Evolutionary conservation across 768 basidiomycete species (phyloP).

Genomic region (Kwoniella shandongensis): DNA sequence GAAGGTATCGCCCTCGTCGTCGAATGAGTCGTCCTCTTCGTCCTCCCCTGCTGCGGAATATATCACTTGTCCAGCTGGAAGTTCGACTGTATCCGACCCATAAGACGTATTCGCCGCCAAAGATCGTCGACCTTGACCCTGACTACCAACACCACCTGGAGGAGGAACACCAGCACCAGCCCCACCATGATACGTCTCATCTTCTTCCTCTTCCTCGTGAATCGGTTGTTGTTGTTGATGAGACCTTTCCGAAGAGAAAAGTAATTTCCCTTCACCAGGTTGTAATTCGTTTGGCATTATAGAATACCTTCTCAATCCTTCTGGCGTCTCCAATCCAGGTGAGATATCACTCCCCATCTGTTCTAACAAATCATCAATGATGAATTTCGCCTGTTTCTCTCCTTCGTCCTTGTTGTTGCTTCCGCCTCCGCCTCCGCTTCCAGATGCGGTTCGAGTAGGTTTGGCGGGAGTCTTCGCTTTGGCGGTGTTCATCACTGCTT

Average conservation of each 20-base stretch:
- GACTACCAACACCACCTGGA: constrained; percentile 1
- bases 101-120: constrained; percentile 41
- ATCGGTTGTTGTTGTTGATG: constrained; percentile 5
- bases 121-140: constrained; percentile 17
- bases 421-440: neutral
- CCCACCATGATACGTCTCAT: constrained; percentile 11
- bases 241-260: constrained; percentile 5
- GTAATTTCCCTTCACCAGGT: constrained; percentile 7
- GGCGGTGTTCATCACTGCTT: constrained; percentile 31
- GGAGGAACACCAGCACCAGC: too few relatives aligned
- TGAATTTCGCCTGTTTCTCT: constrained; percentile 57
- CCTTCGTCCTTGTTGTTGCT: constrained; percentile 16
- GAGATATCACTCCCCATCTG: constrained; percentile 38
- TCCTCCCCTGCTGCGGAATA: constrained; percentile 13
- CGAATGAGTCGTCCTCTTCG: constrained; percentile 33
- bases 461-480: constrained; percentile 7
- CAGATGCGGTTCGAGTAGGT: neutral
- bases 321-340: constrained; percentile 42
- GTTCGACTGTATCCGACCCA: constrained; percentile 35
- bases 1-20: constrained; percentile 7
- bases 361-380: constrained; percentile 67
- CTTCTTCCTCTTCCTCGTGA: constrained; percentile 15
- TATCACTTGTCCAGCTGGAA: constrained; percentile 16
- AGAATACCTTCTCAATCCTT: constrained; percentile 42
- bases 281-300: constrained; percentile 28